phyloP scores from a whole-genome alignment of 2,329 filamentous ascomycete species.

The Alternaria alternata region DNA sequence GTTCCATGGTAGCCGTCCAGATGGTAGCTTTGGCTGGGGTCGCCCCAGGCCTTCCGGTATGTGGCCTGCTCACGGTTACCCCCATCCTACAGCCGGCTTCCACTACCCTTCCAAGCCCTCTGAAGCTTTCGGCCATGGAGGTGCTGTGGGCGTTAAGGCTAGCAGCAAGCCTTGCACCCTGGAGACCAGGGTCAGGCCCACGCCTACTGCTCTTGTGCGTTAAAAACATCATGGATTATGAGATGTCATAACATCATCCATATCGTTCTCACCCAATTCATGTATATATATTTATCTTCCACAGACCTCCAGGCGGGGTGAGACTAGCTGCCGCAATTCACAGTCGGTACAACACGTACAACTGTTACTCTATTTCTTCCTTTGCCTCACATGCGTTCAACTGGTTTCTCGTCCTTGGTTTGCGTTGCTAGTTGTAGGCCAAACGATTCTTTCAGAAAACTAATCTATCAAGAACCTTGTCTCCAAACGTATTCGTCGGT shows the following conservation, averaged over 20 bases:
- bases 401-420: accelerated
- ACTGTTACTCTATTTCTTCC: not conserved
- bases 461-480: not conserved
- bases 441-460: not conserved
- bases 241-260: not conserved
- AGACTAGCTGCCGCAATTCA: not conserved
- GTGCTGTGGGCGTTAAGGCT: conserved; percentile 12
- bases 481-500: not conserved
- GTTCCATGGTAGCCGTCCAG: conserved; percentile 11
- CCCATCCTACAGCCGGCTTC: conserved; percentile 3
- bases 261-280: not conserved
- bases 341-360: not conserved
- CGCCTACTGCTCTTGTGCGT: conserved; percentile 21
- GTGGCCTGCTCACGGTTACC: conserved; percentile 16
- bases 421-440: not conserved
- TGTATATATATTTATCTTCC: not conserved
- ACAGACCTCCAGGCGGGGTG: not conserved
- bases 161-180: conserved; percentile 31
- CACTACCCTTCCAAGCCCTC: conserved; percentile 11
- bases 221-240: not conserved
- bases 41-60: conserved; percentile 27
- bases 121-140: conserved; percentile 9
- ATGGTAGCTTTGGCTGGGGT: conserved; percentile 21
- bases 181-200: conserved; percentile 33
- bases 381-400: not conserved